Evolutionary conservation across 2,329 filamentous ascomycete genomes (phyloP).

Genomic region (Thelonectria discophora): DNA sequence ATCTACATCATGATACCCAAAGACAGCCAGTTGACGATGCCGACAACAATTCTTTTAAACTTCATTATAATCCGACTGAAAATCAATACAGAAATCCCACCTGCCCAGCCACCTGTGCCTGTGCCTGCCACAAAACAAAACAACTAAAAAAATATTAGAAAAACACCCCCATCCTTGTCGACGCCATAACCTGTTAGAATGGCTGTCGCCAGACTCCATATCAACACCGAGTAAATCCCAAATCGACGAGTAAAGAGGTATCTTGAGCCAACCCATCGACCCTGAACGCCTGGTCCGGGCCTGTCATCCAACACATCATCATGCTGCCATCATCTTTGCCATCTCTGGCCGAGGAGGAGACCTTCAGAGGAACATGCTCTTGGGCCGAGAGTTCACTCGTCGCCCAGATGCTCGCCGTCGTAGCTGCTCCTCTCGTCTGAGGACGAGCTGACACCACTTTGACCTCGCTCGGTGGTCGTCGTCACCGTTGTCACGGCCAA

Average conservation of each 20-base stretch:
- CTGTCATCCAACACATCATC: slow-evolving; percentile 32
- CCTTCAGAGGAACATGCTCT: slow-evolving; percentile 63
- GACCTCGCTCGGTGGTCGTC: slow-evolving; percentile 59
- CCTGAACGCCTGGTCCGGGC: slow-evolving; percentile 43
- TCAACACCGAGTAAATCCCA: slow-evolving; percentile 35
- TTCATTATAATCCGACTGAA: slow-evolving; percentile 39
- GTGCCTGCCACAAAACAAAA: slow-evolving; percentile 22
- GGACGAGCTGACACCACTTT: slow-evolving; percentile 74
- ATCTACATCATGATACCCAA: neutral
- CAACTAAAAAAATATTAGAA: slow-evolving; percentile 25
- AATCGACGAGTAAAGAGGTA: slow-evolving; percentile 38
- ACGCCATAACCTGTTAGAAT: slow-evolving; percentile 36
- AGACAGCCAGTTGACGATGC: too few relatives aligned
- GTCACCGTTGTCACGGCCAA: slow-evolving; percentile 63
- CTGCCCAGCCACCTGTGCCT: slow-evolving; percentile 34
- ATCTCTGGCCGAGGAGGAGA: slow-evolving; percentile 18
- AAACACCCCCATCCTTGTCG: slow-evolving; percentile 36
- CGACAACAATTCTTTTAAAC: slow-evolving; percentile 23
- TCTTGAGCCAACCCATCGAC: slow-evolving; percentile 33
- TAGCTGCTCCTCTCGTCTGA: slow-evolving; percentile 70
- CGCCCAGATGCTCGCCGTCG: slow-evolving; percentile 63
- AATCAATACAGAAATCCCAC: slow-evolving; percentile 35
- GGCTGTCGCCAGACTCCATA: slow-evolving; percentile 40
- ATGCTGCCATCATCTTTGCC: slow-evolving; percentile 35
- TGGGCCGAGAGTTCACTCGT: slow-evolving; percentile 64